Conservation (phyloP, 2,329 filamentous ascomycete species). For the Paracorniculantispora psalliotae region DNA sequence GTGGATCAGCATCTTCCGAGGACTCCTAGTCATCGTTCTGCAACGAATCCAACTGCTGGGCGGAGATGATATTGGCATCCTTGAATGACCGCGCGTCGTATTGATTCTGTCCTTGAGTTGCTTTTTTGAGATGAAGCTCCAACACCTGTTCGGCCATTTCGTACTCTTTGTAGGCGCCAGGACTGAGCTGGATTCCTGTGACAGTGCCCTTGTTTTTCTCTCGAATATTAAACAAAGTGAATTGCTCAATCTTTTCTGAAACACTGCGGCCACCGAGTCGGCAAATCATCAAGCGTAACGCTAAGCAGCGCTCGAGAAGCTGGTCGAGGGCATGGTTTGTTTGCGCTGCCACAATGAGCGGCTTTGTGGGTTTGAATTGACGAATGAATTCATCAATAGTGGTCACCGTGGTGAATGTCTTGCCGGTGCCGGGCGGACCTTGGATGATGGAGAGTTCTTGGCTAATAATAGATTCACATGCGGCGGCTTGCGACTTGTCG, state of each 20-base stretch:
- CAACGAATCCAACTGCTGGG: conserved; percentile 60
- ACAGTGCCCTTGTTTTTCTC: conserved; percentile 14
- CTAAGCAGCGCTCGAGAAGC: conserved; percentile 59
- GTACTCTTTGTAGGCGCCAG: neutral
- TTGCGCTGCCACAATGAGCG: conserved; percentile 76
- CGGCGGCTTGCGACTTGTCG: conserved; percentile 66
- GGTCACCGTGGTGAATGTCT: conserved; percentile 75
- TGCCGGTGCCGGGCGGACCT: conserved; percentile 70
- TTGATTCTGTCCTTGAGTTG: neutral
- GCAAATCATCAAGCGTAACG: conserved; percentile 33
- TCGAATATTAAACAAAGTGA: conserved; percentile 62
- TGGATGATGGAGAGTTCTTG: conserved; percentile 72
- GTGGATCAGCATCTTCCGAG: neutral
- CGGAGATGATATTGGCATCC: conserved; percentile 46
- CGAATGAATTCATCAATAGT: conserved; percentile 44
- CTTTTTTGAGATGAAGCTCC: neutral
- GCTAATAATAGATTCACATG: conserved; percentile 65
- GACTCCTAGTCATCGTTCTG: conserved; percentile 38
- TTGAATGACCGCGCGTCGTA: neutral
- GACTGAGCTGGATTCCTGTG: neutral
- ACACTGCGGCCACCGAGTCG: conserved; percentile 63
- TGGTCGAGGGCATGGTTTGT: conserved; percentile 92
- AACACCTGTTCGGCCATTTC: neutral
- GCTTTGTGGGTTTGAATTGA: conserved; percentile 51
- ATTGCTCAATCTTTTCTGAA: conserved; percentile 58